Base-by-base conservation (phyloP, 805 yeast species). In the Pichia heedii region DNA sequence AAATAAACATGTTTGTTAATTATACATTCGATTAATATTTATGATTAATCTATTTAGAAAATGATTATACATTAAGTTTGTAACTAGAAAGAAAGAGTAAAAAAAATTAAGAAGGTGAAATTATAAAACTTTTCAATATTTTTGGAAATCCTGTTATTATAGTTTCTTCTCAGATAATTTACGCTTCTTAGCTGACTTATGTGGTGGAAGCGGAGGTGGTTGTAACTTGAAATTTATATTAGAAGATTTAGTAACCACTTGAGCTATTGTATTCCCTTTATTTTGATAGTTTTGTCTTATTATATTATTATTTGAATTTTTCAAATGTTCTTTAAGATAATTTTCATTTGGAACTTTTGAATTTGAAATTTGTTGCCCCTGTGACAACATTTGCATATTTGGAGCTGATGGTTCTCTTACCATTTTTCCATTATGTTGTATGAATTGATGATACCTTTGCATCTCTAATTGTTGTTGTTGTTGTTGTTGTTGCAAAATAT, bases 141-240 rank as follows among this genome's bases (percentile, higher is more conserved):
- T 8, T 5, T 27, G 15, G 15, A 27, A 8, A 27, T 13, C 2
- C 2, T 27, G n/a, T 9, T 3, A 8, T 15, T 11, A 27, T 9
- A 11, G 6, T 29, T 29, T 29, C 15, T 29, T 29, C 16, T 29
- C 32, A 29, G 3, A 10, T 22, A 16, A 21, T 16, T 18, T 29
- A 3, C 24, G 9, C 22, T 37, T 29, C 6, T 39, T 43, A 13
- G 39, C 13, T 3, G 15, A 7, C 15, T 29, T 29, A 13, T n/a
- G 18, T 29, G 32, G 32, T 29, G 32, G 44, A 13, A 16, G 18
- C 15, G 32, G 32, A 13, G 32, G 44, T 21, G 47, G 30, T 22
- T 44, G 44, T 11, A 44, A 18, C 29, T 44, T 44, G 21, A 44
- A 33, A 7, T 44, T 44, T 18, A 40, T 44, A 19, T 30, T 37